phyloP scores from a whole-genome alignment of 345 rosid genomes.

The Odontarrhena argentea region DNA sequence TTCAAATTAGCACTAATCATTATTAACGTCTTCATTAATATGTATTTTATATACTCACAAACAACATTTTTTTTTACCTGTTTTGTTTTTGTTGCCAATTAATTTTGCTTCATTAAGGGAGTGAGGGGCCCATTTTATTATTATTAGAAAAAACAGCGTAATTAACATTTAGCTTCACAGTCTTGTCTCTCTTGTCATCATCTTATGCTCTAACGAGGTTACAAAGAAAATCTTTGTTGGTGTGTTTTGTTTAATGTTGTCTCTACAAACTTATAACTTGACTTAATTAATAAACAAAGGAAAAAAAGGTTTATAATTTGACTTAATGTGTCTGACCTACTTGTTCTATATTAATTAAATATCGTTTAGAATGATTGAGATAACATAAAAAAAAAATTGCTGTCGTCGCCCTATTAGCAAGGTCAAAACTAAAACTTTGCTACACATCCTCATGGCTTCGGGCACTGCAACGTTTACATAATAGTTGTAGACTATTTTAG shows the following conservation, averaged over 20 bases:
- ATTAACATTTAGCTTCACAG: constrained; percentile 35
- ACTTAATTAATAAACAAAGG: constrained; percentile 32
- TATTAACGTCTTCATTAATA: constrained; percentile 23
- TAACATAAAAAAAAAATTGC: constrained; percentile 3
- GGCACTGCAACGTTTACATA: background rate
- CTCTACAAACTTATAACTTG: constrained; percentile 29
- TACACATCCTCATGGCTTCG: background rate
- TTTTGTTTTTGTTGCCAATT: constrained; percentile 24
- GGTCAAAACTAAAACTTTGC: background rate
- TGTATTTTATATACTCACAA: background rate
- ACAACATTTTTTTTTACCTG: constrained; percentile 9
- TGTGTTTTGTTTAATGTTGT: constrained; percentile 43
- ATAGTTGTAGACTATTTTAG: background rate
- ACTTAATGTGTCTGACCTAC: constrained; percentile 33
- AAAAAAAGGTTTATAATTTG: constrained; percentile 22
- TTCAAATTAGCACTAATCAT: constrained; percentile 35
- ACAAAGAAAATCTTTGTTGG: constrained; percentile 44
- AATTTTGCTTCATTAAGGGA: constrained; percentile 30
- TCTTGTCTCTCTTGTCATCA: constrained; percentile 43
- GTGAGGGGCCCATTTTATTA: constrained; percentile 32
- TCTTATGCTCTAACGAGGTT: constrained; percentile 45
- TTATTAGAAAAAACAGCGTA: constrained; percentile 20
- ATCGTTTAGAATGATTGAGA: constrained; percentile 8
- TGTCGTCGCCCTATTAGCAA: constrained; percentile 9
- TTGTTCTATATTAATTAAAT: constrained; percentile 24